A percentile compares a stretch with the other conserved stretches of the same genome.
Conservation (phyloP, 805 yeast species). For the Teunomyces atbi region DNA sequence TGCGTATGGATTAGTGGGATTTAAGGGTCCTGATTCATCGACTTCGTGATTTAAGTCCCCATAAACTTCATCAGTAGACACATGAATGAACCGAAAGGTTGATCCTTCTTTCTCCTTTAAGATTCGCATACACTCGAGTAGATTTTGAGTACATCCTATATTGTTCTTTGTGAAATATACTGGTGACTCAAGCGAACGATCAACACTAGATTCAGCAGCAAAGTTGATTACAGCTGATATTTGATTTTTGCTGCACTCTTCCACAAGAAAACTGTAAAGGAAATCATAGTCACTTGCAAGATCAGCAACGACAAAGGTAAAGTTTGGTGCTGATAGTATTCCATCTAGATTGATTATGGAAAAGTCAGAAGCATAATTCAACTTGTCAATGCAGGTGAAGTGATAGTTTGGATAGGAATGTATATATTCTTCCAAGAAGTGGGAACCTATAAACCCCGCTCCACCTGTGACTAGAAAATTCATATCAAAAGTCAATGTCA, state of each 20-base stretch:
- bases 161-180: conserved; percentile 44
- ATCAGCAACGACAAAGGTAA: conserved; percentile 32
- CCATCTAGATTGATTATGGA: conserved; percentile 21
- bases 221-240: conserved; percentile 44
- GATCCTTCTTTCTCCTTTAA: conserved; percentile 5
- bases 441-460: conserved; percentile 57
- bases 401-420: conserved; percentile 23
- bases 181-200: conserved; percentile 48
- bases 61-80: conserved; percentile 61
- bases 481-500: conserved; percentile 8
- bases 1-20: conserved; percentile 57
- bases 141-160: conserved; percentile 45
- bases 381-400: conserved; percentile 46
- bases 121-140: conserved; percentile 41
- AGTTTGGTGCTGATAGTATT: conserved; percentile 15
- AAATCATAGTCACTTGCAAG: conserved; percentile 24
- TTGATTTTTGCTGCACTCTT: conserved; percentile 13
- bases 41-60: conserved; percentile 39
- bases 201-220: conserved; percentile 59
- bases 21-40: conserved; percentile 36
- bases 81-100: conserved; percentile 34
- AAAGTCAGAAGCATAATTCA: conserved; percentile 44
- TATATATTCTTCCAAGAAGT: conserved; percentile 39
- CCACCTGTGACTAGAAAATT: conserved; percentile 52
- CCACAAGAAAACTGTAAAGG: conserved; percentile 17